Evolutionary conservation across 2,329 filamentous ascomycete species (phyloP).

Genomic region (Knoxdaviesia capensis): DNA sequence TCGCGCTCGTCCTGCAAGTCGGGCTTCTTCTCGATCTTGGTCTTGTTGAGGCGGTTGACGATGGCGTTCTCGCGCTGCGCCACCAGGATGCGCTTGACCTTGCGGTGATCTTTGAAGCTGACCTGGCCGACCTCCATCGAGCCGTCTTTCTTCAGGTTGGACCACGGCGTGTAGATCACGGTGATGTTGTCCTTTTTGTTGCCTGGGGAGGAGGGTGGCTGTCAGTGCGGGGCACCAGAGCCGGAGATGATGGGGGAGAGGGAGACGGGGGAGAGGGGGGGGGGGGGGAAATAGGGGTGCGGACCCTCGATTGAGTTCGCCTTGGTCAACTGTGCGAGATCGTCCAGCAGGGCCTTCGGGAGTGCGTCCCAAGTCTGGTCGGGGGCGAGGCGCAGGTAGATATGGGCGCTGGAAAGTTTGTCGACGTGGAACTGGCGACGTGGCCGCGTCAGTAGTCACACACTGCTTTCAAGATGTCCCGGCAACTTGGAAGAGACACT

Average conservation of each 20-base stretch:
- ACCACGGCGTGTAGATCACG: conserved; percentile 94
- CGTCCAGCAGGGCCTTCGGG: conserved; percentile 50
- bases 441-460: no score
- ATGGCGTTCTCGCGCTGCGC: conserved; percentile 67
- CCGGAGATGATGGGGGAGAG: not conserved
- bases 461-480: no score
- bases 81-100: conserved; percentile 69
- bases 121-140: conserved; percentile 94
- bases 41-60: conserved; percentile 97
- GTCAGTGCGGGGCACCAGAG: not conserved
- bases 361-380: conserved; percentile 72
- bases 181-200: conserved; percentile 99
- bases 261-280: not conserved
- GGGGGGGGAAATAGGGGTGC: conserved; percentile 5
- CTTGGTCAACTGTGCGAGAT: conserved; percentile 95
- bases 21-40: conserved; percentile 70
- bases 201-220: conserved; percentile 26
- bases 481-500: no score
- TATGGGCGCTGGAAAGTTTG: conserved; percentile 89
- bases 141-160: conserved; percentile 85
- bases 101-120: conserved; percentile 74
- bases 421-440: conserved; percentile 70
- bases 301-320: conserved; percentile 92
- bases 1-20: conserved; percentile 71
- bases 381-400: conserved; percentile 72